These are phyloP conservation scores for Phytophthora macrochlamydospora DNA, from an alignment of 352 stramenopile species.

Conservation along the genomic window DNA sequence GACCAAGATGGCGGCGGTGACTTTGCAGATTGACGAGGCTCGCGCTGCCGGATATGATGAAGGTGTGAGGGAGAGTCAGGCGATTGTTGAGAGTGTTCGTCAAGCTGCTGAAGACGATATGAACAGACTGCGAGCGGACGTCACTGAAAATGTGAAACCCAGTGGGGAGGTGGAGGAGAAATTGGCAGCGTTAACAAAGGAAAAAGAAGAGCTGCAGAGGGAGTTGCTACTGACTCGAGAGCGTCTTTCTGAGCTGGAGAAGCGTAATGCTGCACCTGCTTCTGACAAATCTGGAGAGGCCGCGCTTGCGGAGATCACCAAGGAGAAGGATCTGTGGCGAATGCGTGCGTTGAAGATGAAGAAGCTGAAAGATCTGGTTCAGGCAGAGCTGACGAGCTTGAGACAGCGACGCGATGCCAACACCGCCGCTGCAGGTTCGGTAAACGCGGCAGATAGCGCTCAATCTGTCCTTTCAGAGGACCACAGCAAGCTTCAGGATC, in stretches of 20 bases:
- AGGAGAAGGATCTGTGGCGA: constrained; percentile 81
- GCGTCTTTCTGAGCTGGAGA: constrained; percentile 30
- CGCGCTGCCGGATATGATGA: constrained; percentile 71
- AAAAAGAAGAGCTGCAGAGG: constrained; percentile 36
- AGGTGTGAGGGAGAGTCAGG: constrained; percentile 77
- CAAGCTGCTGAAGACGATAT: constrained; percentile 56
- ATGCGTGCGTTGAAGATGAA: constrained; percentile 86
- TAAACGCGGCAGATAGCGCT: background rate
- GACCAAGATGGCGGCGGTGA: constrained; percentile 68
- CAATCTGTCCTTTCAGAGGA: constrained; percentile 18
- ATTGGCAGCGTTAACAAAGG: constrained; percentile 26
- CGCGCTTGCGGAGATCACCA: constrained; percentile 31
- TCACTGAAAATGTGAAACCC: constrained; percentile 5
- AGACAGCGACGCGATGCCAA: constrained; percentile 36
- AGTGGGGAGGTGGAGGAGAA: constrained; percentile 2
- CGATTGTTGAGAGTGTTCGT: constrained; percentile 65
- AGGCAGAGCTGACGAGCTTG: constrained; percentile 56
- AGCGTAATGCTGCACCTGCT: constrained; percentile 1
- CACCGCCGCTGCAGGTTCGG: constrained; percentile 6
- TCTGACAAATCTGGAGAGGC: constrained; percentile 5
- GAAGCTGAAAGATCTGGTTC: constrained; percentile 75
- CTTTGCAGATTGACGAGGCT: constrained; percentile 81
- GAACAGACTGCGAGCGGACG: constrained; percentile 26
- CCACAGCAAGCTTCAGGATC: constrained; percentile 34
- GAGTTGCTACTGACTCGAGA: constrained; percentile 23